Evolutionary conservation across 106 monocot species (phyloP).

Genomic region (Cymbidium sinense): DNA sequence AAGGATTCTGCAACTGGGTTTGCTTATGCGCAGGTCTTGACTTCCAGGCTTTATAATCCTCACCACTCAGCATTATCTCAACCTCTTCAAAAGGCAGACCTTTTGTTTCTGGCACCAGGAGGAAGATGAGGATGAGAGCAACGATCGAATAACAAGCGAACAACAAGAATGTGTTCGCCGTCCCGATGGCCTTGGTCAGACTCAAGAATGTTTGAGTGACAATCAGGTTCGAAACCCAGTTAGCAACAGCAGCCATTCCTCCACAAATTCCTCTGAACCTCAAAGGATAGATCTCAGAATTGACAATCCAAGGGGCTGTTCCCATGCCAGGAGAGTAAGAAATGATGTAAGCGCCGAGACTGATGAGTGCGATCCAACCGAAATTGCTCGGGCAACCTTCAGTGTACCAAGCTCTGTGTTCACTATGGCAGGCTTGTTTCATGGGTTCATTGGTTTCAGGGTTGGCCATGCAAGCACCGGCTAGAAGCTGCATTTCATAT

Average conservation of each 20-base stretch:
- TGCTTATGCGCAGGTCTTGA: conserved; percentile 1
- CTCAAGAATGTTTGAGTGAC: conserved; percentile 59
- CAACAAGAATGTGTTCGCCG: conserved; percentile 47
- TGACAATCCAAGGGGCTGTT: conserved; percentile 74
- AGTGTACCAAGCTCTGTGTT: conserved; percentile 49
- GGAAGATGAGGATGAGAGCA: conserved; percentile 41
- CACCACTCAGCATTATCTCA: conserved; percentile 47
- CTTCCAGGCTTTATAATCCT: conserved; percentile 42
- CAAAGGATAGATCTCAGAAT: conserved; percentile 79
- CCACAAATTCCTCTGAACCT: conserved; percentile 58
- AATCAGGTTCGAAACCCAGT: conserved; percentile 76
- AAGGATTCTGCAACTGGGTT: neutral
- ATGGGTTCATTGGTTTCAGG: neutral
- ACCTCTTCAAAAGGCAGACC: conserved; percentile 72
- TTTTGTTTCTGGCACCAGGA: conserved; percentile 70
- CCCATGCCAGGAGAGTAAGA: conserved; percentile 88
- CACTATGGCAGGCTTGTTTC: conserved; percentile 26
- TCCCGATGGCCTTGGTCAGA: conserved; percentile 53
- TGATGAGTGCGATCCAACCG: conserved; percentile 60
- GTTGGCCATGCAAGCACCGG: conserved; percentile 55
- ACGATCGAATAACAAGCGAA: conserved; percentile 35
- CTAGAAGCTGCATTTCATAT: conserved; percentile 36
- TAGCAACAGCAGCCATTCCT: conserved; percentile 57
- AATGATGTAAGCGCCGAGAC: conserved; percentile 52
- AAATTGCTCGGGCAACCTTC: conserved; percentile 67